Percentiles rank a stretch among this genome's conserved stretches.
Evolutionary conservation across 1,139 yeast species (phyloP).

Genomic region (Nakaseomyces delphensis): DNA sequence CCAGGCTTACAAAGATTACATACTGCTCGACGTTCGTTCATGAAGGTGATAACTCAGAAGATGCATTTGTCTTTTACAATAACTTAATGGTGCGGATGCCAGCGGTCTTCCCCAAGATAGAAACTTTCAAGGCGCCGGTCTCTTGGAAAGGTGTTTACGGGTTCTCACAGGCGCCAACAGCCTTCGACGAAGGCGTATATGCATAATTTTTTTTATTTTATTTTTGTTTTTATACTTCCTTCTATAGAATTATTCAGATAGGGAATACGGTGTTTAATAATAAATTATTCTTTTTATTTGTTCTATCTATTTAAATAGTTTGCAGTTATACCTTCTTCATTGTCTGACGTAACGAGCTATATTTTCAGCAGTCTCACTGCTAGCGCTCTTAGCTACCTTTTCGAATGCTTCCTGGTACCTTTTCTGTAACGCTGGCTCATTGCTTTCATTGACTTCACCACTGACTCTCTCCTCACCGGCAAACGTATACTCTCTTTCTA

Average conservation of each 20-base stretch:
- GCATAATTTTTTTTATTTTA: slow-evolving; percentile 36
- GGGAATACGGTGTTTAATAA: too few species aligned
- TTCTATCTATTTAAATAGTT: neutral
- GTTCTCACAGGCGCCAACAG: slow-evolving; percentile 50
- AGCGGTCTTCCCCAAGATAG: slow-evolving; percentile 4
- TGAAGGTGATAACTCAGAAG: slow-evolving; percentile 82
- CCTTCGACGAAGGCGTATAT: slow-evolving; percentile 71
- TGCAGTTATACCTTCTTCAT: slow-evolving; percentile 10
- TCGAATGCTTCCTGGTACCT: slow-evolving; percentile 69
- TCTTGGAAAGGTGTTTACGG: slow-evolving; percentile 90
- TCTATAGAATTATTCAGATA: too few species aligned
- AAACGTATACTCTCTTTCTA: slow-evolving; percentile 63
- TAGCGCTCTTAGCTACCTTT: slow-evolving; percentile 50
- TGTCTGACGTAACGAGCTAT: slow-evolving; percentile 56
- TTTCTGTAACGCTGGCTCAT: slow-evolving; percentile 51
- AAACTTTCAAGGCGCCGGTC: slow-evolving; percentile 46
- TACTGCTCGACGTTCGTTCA: slow-evolving; percentile 47
- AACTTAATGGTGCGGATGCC: slow-evolving; percentile 15
- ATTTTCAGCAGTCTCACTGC: slow-evolving; percentile 59
- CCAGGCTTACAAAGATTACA: slow-evolving; percentile 15
- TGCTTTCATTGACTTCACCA: slow-evolving; percentile 46
- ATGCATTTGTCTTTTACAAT: slow-evolving; percentile 54
- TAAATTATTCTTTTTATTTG: neutral
- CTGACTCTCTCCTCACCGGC: slow-evolving; percentile 54
- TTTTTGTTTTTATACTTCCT: too few species aligned